These are phyloP conservation scores for Kuraishia capsulata DNA, from an alignment of 805 yeast species.

Conservation along the genomic window DNA sequence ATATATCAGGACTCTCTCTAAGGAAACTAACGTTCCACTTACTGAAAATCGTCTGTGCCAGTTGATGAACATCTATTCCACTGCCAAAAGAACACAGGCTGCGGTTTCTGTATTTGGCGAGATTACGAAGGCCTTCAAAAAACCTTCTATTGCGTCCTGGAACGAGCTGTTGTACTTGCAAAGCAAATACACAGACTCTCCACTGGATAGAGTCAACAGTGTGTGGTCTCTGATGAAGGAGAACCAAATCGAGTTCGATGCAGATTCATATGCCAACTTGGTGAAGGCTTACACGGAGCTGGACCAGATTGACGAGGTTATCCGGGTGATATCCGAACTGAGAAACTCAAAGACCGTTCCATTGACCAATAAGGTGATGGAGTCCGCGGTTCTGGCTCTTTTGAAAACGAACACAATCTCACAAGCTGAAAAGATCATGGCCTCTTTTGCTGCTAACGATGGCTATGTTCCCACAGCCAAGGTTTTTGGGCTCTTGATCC, in stretches of 20 bases:
- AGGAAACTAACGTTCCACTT: constrained; percentile 22
- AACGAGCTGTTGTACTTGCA: constrained; percentile 38
- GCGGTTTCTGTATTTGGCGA: constrained; percentile 42
- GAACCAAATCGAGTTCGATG: constrained; percentile 29
- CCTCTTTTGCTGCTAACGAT: constrained; percentile 20
- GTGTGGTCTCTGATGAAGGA: constrained; percentile 19
- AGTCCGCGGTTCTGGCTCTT: constrained; percentile 36
- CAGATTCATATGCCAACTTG: constrained; percentile 38
- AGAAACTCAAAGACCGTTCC: constrained; percentile 18
- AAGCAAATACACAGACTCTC: constrained; percentile 14
- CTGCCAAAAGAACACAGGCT: constrained; percentile 22
- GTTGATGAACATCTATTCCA: constrained; percentile 37
- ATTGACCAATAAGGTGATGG: constrained; percentile 29
- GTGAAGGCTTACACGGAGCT: constrained; percentile 37
- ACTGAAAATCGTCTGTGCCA: constrained; percentile 30
- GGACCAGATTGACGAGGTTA: constrained; percentile 31
- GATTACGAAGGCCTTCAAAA: constrained; percentile 27
- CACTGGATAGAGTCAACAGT: constrained; percentile 27
- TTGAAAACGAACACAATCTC: constrained; percentile 26
- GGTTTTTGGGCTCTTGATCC: constrained; percentile 45
- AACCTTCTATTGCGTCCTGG: constrained; percentile 46
- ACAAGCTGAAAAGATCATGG: constrained; percentile 27
- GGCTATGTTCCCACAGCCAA: constrained; percentile 33
- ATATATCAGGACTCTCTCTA: constrained; percentile 13
- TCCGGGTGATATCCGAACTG: constrained; percentile 24